Base-by-base conservation (phyloP, 2,329 filamentous ascomycete species). In the Lasiodiplodia citricola region DNA sequence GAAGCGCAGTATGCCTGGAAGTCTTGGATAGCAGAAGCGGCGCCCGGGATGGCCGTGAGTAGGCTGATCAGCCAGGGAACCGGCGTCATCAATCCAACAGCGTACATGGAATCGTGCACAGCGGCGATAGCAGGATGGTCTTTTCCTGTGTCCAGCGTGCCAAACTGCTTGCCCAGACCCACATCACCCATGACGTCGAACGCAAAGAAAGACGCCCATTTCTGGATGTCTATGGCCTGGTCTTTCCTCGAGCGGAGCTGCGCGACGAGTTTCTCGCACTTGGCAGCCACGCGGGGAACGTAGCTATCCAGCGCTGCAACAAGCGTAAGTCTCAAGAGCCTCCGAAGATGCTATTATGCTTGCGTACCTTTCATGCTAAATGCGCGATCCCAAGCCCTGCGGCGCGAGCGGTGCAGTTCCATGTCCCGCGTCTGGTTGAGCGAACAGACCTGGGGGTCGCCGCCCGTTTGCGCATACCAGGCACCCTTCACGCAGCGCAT, bases 171-270 rank as follows among this genome's bases (percentile, higher is more conserved):
- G 21, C 76, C 81, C 68, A 82, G 81, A 8, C 76, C 79, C 13
- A 84, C 72, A 67, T 84, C 83, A 7, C 82, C 82, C 80, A 86
- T 85, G 31, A 86, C 78, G 69, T 86, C 84, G 68, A 86, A 82
- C 65, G 80, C 79, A 68, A 84, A 79, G 70, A 78, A 84, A 55
- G 80, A 76, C 28, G 76, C 66, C 77, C 76, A 78, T 55, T 76
- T 72, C 4, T 75, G 76, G 23, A 77, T 74, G 8, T 77, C 69
- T 0, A 79, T 69, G 70, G 1, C 65, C 6, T 72, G 14, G 23
- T 51, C 63, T 4, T 72, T 70, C 37, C 74, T 67, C 28, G 75
- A 74, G 25, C 74, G 73, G 18, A 79, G 67, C 52, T 71, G 71
- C 5, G 69, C 68, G 60, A 79, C 73, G 4, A 79, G 72, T 3